These are phyloP conservation scores for Jaapia argillacea DNA, from an alignment of 768 basidiomycete genomes.

Conservation along the genomic window DNA sequence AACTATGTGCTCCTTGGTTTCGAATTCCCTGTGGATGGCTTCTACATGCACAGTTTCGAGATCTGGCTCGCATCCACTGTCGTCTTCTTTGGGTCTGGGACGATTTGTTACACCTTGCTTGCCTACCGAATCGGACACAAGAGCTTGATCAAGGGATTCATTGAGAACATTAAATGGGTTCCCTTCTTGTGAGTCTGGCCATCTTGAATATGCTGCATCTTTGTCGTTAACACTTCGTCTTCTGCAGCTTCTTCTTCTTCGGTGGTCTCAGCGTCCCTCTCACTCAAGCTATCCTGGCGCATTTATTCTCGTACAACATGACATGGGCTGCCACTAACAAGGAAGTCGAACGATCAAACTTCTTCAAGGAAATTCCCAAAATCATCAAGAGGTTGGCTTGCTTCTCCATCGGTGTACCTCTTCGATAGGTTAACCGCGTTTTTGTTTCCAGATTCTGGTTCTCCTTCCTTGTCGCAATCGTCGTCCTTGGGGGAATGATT, in stretches of 20 bases:
- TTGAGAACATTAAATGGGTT: constrained; percentile 25
- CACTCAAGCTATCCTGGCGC: constrained; percentile 51
- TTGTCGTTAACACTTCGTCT: not conserved
- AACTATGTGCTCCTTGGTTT: constrained; percentile 73
- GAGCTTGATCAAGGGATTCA: constrained; percentile 16
- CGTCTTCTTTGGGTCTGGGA: constrained; percentile 73
- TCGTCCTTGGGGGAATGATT: constrained; percentile 45
- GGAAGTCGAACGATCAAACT: constrained; percentile 82
- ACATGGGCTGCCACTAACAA: constrained; percentile 74
- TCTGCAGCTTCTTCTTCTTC: constrained; percentile 65
- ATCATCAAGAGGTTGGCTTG: constrained; percentile 49
- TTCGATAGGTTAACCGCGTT: not conserved
- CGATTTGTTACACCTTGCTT: constrained; percentile 57
- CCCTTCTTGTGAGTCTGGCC: constrained; percentile 28
- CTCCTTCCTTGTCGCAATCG: constrained; percentile 43
- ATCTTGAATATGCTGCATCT: not conserved
- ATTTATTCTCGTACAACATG: constrained; percentile 69
- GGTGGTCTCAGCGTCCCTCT: constrained; percentile 68
- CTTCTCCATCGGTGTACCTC: not conserved
- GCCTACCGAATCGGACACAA: constrained; percentile 59
- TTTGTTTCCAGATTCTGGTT: constrained; percentile 57
- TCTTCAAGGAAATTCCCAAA: constrained; percentile 84
- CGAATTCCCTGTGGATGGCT: constrained; percentile 62
- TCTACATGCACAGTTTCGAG: constrained; percentile 73
- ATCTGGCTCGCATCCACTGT: constrained; percentile 69